These are phyloP conservation scores for Cystobasidium sp. DNA, from an alignment of 1,284 basidiomycete genomes.

Conservation along the genomic window DNA sequence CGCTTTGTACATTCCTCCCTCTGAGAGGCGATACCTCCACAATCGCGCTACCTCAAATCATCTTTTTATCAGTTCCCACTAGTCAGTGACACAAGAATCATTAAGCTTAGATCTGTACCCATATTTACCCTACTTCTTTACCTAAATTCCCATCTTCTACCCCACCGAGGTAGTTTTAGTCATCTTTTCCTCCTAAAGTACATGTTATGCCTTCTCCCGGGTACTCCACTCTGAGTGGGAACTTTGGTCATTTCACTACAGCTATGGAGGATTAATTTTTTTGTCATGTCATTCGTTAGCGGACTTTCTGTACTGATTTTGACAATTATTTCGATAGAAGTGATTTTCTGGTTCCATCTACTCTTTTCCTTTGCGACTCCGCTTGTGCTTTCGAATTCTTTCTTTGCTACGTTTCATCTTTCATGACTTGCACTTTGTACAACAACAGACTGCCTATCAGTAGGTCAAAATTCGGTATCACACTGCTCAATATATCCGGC, in stretches of 20 bases:
- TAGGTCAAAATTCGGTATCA: background rate
- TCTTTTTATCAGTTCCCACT: background rate
- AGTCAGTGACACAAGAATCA: background rate
- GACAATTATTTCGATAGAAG: no score
- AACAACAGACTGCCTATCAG: background rate
- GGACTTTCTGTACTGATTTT: background rate
- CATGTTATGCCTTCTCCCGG: no score
- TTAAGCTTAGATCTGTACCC: conserved; percentile 1
- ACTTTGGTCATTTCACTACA: background rate
- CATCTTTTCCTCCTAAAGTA: no score
- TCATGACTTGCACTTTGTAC: background rate
- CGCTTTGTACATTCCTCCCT: no score
- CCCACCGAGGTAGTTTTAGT: no score
- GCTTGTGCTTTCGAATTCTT: no score
- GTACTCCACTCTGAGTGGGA: background rate
- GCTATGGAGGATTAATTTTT: background rate
- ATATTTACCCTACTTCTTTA: background rate
- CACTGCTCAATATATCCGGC: conserved; percentile 46
- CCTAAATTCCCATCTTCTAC: no score
- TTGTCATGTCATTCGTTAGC: background rate
- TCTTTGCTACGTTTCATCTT: no score
- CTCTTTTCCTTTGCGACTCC: no score
- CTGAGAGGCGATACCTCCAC: no score
- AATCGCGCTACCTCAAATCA: background rate
- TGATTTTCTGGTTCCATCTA: no score